Percentiles rank a stretch among this genome's conserved stretches.
Evolutionary conservation across 768 basidiomycete genomes (phyloP).

Genomic region (Filobasidium wieringae): DNA sequence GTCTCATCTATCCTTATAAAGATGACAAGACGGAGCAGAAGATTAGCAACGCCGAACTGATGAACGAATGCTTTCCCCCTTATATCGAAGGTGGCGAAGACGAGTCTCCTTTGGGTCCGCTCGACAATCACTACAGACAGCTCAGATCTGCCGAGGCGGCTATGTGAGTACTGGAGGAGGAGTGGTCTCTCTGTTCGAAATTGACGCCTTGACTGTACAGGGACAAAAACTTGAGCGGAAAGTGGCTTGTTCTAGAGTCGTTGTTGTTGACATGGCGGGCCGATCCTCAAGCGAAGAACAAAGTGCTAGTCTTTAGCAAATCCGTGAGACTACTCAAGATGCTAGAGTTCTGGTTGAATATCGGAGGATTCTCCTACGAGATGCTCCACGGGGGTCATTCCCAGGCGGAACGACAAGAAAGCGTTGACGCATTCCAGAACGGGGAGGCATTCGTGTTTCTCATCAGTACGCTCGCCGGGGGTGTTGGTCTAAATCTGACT

Average conservation of each 20-base stretch:
- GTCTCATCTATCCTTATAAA: conserved; percentile 70
- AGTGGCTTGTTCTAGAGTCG: conserved; percentile 48
- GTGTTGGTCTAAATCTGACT: conserved; percentile 78
- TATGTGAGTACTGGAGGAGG: conserved; percentile 4
- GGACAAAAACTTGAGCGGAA: conserved; percentile 30
- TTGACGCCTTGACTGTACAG: conserved; percentile 9
- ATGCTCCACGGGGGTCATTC: conserved; percentile 67
- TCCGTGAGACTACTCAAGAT: conserved; percentile 80
- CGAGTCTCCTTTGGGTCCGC: not conserved
- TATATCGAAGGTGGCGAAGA: not conserved
- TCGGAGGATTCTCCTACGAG: conserved; percentile 43
- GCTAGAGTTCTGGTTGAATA: conserved; percentile 48
- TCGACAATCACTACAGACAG: not conserved
- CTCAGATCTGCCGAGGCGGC: not conserved
- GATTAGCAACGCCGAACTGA: not conserved
- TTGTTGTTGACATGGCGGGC: conserved; percentile 59
- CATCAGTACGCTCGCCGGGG: conserved; percentile 73
- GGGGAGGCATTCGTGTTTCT: conserved; percentile 68
- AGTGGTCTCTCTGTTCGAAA: not conserved
- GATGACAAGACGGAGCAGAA: conserved; percentile 57
- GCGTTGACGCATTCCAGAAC: conserved; percentile 72
- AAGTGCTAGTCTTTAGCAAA: conserved; percentile 87
- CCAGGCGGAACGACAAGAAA: conserved; percentile 61
- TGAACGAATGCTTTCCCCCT: conserved; percentile 4
- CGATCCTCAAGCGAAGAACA: conserved; percentile 47